Conservation (phyloP, 371 early-diverging fungal genomes). For the Dichotomocladium elegans region DNA sequence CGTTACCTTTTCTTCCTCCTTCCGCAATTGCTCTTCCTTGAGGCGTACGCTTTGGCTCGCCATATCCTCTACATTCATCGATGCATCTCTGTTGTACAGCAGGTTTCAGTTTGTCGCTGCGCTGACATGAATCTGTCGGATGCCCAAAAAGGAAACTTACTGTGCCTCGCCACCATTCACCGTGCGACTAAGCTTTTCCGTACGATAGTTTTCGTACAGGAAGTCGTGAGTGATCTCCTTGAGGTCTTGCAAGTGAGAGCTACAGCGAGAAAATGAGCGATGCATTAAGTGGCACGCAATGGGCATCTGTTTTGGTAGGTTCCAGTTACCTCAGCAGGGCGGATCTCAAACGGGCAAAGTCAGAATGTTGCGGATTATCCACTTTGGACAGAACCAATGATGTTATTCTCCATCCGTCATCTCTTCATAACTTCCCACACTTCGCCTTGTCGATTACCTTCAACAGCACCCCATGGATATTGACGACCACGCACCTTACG, state of each 20-base stretch:
- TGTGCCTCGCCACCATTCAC: slow-evolving; percentile 52
- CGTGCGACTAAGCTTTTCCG: slow-evolving; percentile 83
- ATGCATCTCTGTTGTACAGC: slow-evolving; percentile 23
- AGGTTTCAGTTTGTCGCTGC: background rate
- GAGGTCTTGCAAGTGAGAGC: slow-evolving; percentile 92
- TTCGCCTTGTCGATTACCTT: slow-evolving; percentile 36
- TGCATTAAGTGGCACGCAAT: background rate
- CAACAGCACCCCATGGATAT: slow-evolving; percentile 99
- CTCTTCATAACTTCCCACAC: background rate
- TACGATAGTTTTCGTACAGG: slow-evolving; percentile 89
- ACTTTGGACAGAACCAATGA: slow-evolving; percentile 32
- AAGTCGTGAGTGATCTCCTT: slow-evolving; percentile 84
- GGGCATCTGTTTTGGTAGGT: too few relatives aligned
- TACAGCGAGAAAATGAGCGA: slow-evolving; percentile 13
- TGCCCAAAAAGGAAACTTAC: slow-evolving; percentile 34
- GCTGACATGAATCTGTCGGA: background rate
- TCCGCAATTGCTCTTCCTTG: slow-evolving; percentile 60
- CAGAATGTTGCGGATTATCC: slow-evolving; percentile 89
- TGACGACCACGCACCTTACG: slow-evolving; percentile 87
- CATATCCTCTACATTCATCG: slow-evolving; percentile 50
- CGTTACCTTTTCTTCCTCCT: slow-evolving; percentile 61
- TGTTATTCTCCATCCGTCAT: background rate
- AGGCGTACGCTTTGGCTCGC: slow-evolving; percentile 46
- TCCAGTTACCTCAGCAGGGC: slow-evolving; percentile 71
- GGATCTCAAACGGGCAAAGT: slow-evolving; percentile 93